Evolutionary conservation across 768 basidiomycete genomes (phyloP).

Genomic region (Russula compacta): DNA sequence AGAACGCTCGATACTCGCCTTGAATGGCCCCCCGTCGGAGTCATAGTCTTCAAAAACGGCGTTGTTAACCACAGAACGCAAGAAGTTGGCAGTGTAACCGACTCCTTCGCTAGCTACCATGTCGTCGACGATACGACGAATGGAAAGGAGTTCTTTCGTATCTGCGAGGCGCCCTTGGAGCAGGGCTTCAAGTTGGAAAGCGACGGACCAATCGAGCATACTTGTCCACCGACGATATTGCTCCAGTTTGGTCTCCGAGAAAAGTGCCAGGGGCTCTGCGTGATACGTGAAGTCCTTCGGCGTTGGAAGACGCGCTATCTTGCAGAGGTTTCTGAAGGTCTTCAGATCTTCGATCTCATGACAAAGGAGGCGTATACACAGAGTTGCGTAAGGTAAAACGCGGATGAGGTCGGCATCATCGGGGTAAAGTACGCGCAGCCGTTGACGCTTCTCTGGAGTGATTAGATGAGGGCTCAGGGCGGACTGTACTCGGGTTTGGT

Average conservation of each 20-base stretch:
- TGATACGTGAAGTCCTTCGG: slow-evolving; percentile 29
- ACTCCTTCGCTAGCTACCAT: slow-evolving; percentile 28
- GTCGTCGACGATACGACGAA: slow-evolving; percentile 30
- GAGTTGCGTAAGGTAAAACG: slow-evolving; percentile 44
- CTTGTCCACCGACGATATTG: slow-evolving; percentile 29
- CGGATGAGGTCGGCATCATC: slow-evolving; percentile 29
- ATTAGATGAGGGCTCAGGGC: not conserved
- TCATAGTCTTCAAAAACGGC: slow-evolving; percentile 12
- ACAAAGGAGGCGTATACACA: slow-evolving; percentile 44
- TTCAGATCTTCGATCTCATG: slow-evolving; percentile 26
- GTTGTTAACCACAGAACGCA: slow-evolving; percentile 32
- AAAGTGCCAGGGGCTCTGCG: slow-evolving; percentile 36
- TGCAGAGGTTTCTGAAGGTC: slow-evolving; percentile 33
- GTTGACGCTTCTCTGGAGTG: slow-evolving; percentile 26
- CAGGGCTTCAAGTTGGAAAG: slow-evolving; percentile 49
- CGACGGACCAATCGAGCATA: slow-evolving; percentile 39
- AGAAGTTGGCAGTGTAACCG: slow-evolving; percentile 31
- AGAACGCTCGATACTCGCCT: slow-evolving; percentile 25
- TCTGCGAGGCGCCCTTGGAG: slow-evolving; percentile 35
- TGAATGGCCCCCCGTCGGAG: slow-evolving; percentile 2
- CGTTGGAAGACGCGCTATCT: slow-evolving; percentile 29
- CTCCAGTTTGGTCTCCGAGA: slow-evolving; percentile 30
- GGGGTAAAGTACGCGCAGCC: slow-evolving; percentile 30
- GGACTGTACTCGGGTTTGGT: not conserved
- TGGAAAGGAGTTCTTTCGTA: slow-evolving; percentile 38